Percentiles rank a stretch among this genome's conserved stretches.
These are phyloP conservation scores for Gentiana straminea DNA, from an alignment of 257 asterid genomes.

Conservation along the genomic window DNA sequence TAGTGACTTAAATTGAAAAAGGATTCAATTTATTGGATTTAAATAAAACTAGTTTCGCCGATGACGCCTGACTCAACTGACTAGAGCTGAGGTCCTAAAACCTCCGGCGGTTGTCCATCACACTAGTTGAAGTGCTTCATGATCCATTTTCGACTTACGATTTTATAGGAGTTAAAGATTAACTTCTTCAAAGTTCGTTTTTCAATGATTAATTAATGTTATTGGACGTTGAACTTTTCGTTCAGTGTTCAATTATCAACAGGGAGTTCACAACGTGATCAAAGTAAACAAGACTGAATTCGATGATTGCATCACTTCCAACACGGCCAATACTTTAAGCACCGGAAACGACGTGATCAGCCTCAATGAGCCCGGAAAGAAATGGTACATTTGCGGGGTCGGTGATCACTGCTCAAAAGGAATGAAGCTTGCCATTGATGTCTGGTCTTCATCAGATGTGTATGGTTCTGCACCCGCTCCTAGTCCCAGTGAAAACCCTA, in stretches of 20 bases:
- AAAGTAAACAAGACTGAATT: constrained; percentile 12
- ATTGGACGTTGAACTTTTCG: neutral
- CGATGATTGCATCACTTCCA: neutral
- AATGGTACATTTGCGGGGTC: constrained; percentile 21
- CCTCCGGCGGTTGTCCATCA: no score
- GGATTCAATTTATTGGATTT: no score
- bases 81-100: no score
- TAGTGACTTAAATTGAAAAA: no score
- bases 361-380: constrained; percentile 10
- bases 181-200: no score
- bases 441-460: neutral
- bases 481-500: neutral
- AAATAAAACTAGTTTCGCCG: no score
- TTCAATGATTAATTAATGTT: no score
- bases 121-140: neutral
- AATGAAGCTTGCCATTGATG: constrained; percentile 18
- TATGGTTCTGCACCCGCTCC: constrained; percentile 2
- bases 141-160: neutral
- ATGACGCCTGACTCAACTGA: no score
- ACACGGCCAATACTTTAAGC: neutral
- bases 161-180: neutral
- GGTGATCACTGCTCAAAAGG: constrained; percentile 4
- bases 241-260: constrained; percentile 13
- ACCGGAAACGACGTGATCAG: constrained; percentile 8
- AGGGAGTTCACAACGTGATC: constrained; percentile 9